phyloP scores from a whole-genome alignment of 805 yeast genomes.

The Pichia californica region DNA sequence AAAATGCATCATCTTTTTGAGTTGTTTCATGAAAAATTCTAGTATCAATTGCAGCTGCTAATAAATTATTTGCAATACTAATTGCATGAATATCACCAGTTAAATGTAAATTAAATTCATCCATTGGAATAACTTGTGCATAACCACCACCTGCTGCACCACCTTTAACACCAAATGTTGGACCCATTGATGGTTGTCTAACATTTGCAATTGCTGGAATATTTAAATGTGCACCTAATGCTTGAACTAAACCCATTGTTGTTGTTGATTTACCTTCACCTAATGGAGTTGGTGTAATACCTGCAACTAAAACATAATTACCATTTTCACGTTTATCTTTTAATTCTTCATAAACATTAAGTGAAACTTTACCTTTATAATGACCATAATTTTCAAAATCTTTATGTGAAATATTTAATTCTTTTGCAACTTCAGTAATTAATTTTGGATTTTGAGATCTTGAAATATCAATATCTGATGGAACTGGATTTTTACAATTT shows the following conservation, averaged over 20 bases:
- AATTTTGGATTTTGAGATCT: conserved; percentile 68
- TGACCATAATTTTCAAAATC: conserved; percentile 74
- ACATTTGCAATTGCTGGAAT: conserved; percentile 72
- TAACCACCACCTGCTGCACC: conserved; percentile 92
- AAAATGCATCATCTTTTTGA: conserved; percentile 65
- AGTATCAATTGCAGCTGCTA: conserved; percentile 83
- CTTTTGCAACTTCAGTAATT: conserved; percentile 60
- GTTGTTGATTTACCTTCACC: conserved; percentile 87
- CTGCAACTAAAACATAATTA: conserved; percentile 70
- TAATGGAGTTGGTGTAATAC: conserved; percentile 80
- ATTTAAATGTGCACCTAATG: conserved; percentile 68
- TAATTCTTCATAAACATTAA: conserved; percentile 57
- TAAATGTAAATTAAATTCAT: conserved; percentile 78
- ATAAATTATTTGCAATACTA: conserved; percentile 71
- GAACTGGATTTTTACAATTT: conserved; percentile 58
- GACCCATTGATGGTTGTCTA: conserved; percentile 86
- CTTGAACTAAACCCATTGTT: conserved; percentile 77
- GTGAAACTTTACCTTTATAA: conserved; percentile 69
- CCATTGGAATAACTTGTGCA: conserved; percentile 85
- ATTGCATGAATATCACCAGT: conserved; percentile 86
- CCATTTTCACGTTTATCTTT: conserved; percentile 53
- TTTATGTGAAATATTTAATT: conserved; percentile 57
- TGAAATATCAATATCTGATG: conserved; percentile 75
- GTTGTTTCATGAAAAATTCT: conserved; percentile 80
- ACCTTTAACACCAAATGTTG: conserved; percentile 83